These are phyloP conservation scores for Fomitopsis schrenkii DNA, from an alignment of 1,284 basidiomycete genomes.

Conservation along the genomic window DNA sequence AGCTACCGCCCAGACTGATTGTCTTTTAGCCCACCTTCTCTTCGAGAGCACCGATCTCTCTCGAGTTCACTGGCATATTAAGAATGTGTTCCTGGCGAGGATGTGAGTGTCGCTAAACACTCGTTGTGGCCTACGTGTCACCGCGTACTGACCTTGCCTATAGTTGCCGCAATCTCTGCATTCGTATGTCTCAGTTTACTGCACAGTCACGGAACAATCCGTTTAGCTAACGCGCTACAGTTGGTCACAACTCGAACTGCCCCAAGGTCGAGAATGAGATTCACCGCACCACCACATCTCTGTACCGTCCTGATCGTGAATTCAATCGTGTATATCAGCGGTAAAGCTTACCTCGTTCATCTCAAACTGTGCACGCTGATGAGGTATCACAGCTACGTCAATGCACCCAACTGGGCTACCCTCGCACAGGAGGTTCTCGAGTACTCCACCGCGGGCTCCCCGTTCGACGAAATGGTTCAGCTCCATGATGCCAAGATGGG, in stretches of 20 bases:
- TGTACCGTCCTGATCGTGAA: constrained; percentile 17
- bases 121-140: no score
- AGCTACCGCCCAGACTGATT: neutral
- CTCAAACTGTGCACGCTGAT: neutral
- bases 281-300: constrained; percentile 16
- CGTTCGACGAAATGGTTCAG: constrained; percentile 38
- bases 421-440: constrained; percentile 26
- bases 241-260: constrained; percentile 33
- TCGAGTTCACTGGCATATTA: constrained; percentile 13
- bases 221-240: constrained; percentile 18
- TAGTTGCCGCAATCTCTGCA: constrained; percentile 35
- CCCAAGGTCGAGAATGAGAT: neutral
- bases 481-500: constrained; percentile 17
- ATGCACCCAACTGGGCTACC: constrained; percentile 25
- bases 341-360: neutral
- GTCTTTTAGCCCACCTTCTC: constrained; percentile 22
- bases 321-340: constrained; percentile 13
- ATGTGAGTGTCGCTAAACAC: constrained; percentile 28
- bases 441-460: constrained; percentile 19
- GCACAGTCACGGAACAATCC: no score
- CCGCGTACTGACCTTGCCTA: neutral
- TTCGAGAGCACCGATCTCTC: constrained; percentile 23
- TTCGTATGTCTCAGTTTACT: constrained; percentile 26
- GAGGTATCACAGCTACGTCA: constrained; percentile 11
- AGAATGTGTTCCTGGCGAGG: constrained; percentile 34